These are phyloP conservation scores for Kurtzmaniella quercitrusa DNA, from an alignment of 1,139 yeast genomes.

Conservation along the genomic window DNA sequence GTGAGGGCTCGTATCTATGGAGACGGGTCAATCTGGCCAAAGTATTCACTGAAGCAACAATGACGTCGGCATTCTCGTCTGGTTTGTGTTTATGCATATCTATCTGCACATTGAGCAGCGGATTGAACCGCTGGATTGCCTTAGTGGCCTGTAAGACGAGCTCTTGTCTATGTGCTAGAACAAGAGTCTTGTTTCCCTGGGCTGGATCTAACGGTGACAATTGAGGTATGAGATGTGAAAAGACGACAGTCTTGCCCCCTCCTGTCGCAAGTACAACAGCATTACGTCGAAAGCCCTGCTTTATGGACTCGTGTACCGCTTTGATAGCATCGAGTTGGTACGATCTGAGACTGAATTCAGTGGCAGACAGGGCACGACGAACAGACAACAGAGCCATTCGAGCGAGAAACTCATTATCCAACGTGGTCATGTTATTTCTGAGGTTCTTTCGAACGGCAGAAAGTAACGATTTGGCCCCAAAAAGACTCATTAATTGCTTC, in stretches of 20 bases:
- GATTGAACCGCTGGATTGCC: conserved; percentile 46
- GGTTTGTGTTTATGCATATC: conserved; percentile 62
- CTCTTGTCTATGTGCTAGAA: conserved; percentile 81
- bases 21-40: conserved; percentile 49
- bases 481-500: too few relatives aligned
- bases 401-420: background rate
- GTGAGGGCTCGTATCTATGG: conserved; percentile 47
- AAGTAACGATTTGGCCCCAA: background rate
- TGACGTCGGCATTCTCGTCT: conserved; percentile 49
- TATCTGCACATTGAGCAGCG: conserved; percentile 52
- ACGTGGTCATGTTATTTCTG: background rate
- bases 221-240: conserved; percentile 57
- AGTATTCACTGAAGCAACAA: conserved; percentile 77
- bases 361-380: background rate
- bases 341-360: conserved; percentile 26
- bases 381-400: background rate
- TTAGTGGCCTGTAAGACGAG: conserved; percentile 65
- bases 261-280: conserved; percentile 93
- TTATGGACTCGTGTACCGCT: conserved; percentile 48
- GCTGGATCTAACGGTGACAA: conserved; percentile 29
- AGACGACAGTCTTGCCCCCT: conserved; percentile 89
- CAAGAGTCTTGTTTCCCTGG: conserved; percentile 49
- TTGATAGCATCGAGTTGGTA: conserved; percentile 74
- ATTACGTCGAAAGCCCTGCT: conserved; percentile 48
- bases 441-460: background rate